Percentiles rank a stretch among this genome's conserved stretches.
Evolutionary conservation across 2,329 filamentous ascomycete species (phyloP).

Genomic region (Onygenales sp.): DNA sequence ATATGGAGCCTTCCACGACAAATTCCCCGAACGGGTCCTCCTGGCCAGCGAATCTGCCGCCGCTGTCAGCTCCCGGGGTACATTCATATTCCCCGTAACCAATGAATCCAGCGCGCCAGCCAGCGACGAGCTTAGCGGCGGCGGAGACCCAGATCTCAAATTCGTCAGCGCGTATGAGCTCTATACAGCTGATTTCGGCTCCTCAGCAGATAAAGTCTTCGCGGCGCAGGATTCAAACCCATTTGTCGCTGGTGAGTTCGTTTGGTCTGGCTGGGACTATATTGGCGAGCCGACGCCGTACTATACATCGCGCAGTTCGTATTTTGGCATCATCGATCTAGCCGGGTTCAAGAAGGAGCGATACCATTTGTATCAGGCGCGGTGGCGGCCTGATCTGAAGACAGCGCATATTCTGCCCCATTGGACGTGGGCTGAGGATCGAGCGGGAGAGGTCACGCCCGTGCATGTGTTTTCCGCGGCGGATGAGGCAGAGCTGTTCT

Average conservation of each 20-base stretch:
- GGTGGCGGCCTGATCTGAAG: constrained; percentile 41
- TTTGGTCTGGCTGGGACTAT: constrained; percentile 45
- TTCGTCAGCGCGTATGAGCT: constrained; percentile 45
- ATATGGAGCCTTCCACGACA: constrained; percentile 37
- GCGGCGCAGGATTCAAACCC: constrained; percentile 37
- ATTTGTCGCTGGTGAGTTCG: constrained; percentile 46
- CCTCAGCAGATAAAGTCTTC: constrained; percentile 47
- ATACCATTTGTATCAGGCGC: constrained; percentile 46
- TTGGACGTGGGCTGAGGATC: constrained; percentile 44
- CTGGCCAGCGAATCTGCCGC: constrained; percentile 37
- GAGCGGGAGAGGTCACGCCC: constrained; percentile 40
- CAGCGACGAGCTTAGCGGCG: background rate
- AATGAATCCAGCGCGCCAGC: background rate
- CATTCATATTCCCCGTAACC: constrained; percentile 43
- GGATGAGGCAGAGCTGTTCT: constrained; percentile 47
- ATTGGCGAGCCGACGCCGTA: constrained; percentile 44
- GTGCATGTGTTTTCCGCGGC: constrained; percentile 46
- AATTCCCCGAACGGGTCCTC: constrained; percentile 41
- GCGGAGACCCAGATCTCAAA: constrained; percentile 27
- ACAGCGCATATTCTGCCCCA: constrained; percentile 48
- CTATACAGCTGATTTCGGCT: constrained; percentile 39
- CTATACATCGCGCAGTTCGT: constrained; percentile 40
- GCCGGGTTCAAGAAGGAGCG: constrained; percentile 50
- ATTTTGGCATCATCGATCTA: constrained; percentile 49
- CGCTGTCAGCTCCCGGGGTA: constrained; percentile 41